These are phyloP conservation scores for Eucalyptus dawsonii DNA, from an alignment of 345 rosid species.

Conservation along the genomic window DNA sequence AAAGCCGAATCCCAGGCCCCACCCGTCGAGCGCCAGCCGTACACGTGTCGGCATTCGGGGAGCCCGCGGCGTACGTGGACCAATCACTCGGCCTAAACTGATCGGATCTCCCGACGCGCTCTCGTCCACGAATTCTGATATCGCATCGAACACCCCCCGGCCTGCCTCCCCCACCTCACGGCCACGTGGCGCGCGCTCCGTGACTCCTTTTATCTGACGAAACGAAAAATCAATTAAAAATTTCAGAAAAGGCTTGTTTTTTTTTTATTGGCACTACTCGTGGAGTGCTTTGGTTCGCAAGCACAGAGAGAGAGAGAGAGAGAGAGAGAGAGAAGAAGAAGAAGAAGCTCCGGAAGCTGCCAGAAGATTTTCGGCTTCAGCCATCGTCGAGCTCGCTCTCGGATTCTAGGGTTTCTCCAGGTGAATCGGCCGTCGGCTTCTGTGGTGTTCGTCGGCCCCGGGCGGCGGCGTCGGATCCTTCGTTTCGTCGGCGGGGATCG, in stretches of 20 bases:
- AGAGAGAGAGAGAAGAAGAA: not conserved
- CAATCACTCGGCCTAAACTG: conserved; percentile 45
- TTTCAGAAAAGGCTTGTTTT: not conserved
- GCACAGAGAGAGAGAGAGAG: not conserved
- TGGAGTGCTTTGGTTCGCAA: conserved; percentile 1
- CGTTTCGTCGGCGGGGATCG: not conserved
- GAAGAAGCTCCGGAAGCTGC: conserved; percentile 25
- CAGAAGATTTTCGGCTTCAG: not conserved
- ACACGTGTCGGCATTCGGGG: conserved; percentile 10
- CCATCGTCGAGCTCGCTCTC: not conserved
- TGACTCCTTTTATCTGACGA: not conserved
- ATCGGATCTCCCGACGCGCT: conserved; percentile 55
- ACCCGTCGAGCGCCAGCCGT: not conserved
- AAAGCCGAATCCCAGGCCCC: not conserved
- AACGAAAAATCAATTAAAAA: not conserved
- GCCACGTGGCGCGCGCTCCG: conserved; percentile 41
- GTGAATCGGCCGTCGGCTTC: not conserved
- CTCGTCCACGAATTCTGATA: conserved; percentile 88
- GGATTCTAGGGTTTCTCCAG: not conserved
- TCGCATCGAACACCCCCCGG: conserved; percentile 4
- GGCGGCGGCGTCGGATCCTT: not conserved
- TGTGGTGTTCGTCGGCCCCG: not conserved
- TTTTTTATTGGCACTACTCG: not conserved
- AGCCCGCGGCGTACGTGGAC: conserved; percentile 38
- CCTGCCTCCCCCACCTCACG: conserved; percentile 9